Evolutionary conservation across 208 protist species (phyloP).

Genomic region (Trichomonas tenax): DNA sequence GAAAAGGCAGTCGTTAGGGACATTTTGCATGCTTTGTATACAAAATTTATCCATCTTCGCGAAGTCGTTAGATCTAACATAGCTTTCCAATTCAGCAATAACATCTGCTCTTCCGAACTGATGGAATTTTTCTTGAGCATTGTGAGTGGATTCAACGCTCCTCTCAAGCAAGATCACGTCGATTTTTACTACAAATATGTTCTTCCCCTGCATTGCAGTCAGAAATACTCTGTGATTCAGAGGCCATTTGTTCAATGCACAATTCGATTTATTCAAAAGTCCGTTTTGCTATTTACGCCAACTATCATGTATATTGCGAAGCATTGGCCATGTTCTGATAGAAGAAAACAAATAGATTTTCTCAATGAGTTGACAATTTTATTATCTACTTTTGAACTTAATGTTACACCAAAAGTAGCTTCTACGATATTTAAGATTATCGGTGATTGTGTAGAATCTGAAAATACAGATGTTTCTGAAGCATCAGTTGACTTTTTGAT

Average conservation of each 20-base stretch:
- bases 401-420: neutral
- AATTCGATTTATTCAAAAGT: neutral
- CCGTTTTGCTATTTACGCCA: neutral
- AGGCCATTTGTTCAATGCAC: neutral
- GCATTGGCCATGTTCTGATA: neutral
- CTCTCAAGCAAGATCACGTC: neutral
- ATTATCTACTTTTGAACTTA: neutral
- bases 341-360: neutral
- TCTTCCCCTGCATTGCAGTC: neutral
- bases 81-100: neutral
- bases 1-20: neutral
- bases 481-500: neutral
- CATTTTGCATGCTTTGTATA: neutral
- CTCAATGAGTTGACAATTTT: neutral
- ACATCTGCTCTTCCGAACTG: neutral
- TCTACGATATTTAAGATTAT: neutral
- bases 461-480: constrained; percentile 2
- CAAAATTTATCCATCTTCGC: neutral
- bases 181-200: neutral
- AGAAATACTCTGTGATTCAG: neutral
- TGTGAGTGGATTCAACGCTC: neutral
- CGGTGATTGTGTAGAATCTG: neutral
- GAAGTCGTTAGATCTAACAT: neutral
- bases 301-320: neutral
- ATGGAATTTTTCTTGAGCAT: constrained; percentile 6